Evolutionary conservation across 768 basidiomycete species (phyloP).

Genomic region (Russula sp.): DNA sequence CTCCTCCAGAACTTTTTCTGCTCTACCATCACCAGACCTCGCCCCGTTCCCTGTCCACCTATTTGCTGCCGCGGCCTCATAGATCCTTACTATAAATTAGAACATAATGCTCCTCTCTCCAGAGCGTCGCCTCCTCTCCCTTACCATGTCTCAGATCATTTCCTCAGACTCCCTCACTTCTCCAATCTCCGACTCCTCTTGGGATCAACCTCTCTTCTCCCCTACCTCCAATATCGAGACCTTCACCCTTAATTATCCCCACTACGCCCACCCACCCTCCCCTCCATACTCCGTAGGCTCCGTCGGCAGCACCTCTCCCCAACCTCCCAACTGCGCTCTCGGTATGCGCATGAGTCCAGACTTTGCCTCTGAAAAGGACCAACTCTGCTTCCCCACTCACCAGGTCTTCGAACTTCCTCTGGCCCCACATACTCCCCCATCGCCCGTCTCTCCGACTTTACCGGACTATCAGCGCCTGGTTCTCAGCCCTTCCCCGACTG

Average conservation of each 20-base stretch:
- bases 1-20: slow-evolving; percentile 23
- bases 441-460: slow-evolving; percentile 37
- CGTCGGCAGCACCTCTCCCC: slow-evolving; percentile 34
- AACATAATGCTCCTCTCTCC: slow-evolving; percentile 32
- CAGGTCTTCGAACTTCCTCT: slow-evolving; percentile 67
- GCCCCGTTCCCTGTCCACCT: slow-evolving; percentile 24
- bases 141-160: slow-evolving; percentile 58
- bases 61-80: slow-evolving; percentile 23
- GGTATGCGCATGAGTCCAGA: slow-evolving; percentile 51
- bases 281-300: slow-evolving; percentile 45
- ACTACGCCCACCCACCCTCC: slow-evolving; percentile 40
- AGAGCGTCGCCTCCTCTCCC: slow-evolving; percentile 32
- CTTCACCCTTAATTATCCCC: slow-evolving; percentile 30
- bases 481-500: slow-evolving; percentile 20
- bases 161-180: slow-evolving; percentile 58
- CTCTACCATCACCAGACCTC: slow-evolving; percentile 31
- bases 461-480: slow-evolving; percentile 31
- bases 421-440: slow-evolving; percentile 35
- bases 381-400: slow-evolving; percentile 63
- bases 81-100: slow-evolving; percentile 26
- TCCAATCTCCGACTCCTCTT: slow-evolving; percentile 48
- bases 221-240: slow-evolving; percentile 41
- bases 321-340: slow-evolving; percentile 46
- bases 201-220: slow-evolving; percentile 47
- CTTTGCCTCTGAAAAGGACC: slow-evolving; percentile 43